Percentiles rank a stretch among this genome's conserved stretches.
Conservation (phyloP, 1,139 yeast species). For the Debaryomycetaceae sp. region DNA sequence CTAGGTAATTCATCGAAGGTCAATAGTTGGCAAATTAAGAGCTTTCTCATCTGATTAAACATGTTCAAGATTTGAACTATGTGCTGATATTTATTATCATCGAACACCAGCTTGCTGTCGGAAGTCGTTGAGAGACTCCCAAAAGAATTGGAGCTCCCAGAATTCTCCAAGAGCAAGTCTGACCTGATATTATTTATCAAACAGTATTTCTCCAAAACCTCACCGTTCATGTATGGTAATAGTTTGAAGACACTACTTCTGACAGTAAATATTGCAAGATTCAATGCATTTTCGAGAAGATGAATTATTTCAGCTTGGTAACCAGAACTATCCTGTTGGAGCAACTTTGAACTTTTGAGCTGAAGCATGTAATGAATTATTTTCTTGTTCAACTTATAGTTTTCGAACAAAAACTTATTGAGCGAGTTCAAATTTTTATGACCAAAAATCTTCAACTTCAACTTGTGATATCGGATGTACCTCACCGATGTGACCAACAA, state of each 20-base stretch:
- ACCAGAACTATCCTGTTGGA: conserved; percentile 1
- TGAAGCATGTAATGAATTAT: conserved; percentile 30
- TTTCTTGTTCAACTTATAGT: conserved; percentile 37
- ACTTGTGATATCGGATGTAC: conserved; percentile 25
- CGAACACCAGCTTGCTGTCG: conserved; percentile 1
- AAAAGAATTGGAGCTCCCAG: conserved; percentile 6
- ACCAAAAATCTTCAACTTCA: conserved; percentile 21
- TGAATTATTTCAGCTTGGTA: conserved; percentile 3
- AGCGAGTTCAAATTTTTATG: conserved; percentile 21
- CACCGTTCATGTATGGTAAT: conserved; percentile 37
- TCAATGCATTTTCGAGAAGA: conserved; percentile 16
- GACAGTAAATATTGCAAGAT: conserved; percentile 27
- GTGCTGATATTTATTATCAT: conserved; percentile 11
- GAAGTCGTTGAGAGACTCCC: not conserved
- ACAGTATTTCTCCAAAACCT: conserved; percentile 39
- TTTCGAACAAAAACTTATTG: conserved; percentile 30
- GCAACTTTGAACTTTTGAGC: conserved; percentile 18
- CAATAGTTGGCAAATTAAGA: conserved; percentile 39
- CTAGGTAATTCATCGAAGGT: conserved; percentile 30
- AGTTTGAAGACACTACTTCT: conserved; percentile 26
- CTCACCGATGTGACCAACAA: conserved; percentile 30
- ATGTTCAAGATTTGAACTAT: conserved; percentile 18
- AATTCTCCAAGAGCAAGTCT: conserved; percentile 14
- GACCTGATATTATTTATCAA: conserved; percentile 31
- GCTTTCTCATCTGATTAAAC: conserved; percentile 38